Percentiles rank a stretch among this genome's conserved stretches.
Conservation (phyloP, 2,329 filamentous ascomycete species). For the Nigrograna mackinnonii region DNA sequence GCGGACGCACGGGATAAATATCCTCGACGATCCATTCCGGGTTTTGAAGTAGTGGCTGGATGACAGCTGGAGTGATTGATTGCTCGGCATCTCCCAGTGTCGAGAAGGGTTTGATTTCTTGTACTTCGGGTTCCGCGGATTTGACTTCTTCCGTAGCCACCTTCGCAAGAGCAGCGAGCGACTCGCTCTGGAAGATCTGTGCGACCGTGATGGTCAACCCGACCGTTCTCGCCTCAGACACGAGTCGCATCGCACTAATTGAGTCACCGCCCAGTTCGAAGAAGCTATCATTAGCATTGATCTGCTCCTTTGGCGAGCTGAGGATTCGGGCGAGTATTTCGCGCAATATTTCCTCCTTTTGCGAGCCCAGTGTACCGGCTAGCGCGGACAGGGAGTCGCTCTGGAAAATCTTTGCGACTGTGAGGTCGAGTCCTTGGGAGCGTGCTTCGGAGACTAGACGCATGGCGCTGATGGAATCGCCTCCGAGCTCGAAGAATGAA, state of each 20-base stretch:
- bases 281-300: slow-evolving; percentile 47
- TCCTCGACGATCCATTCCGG: slow-evolving; percentile 57
- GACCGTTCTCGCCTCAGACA: slow-evolving; percentile 40
- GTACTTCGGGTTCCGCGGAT: slow-evolving; percentile 14
- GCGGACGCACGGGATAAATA: slow-evolving; percentile 61
- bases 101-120: slow-evolving; percentile 52
- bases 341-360: slow-evolving; percentile 33
- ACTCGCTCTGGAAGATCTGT: slow-evolving; percentile 48
- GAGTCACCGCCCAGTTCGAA: slow-evolving; percentile 53
- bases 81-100: slow-evolving; percentile 50
- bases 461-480: slow-evolving; percentile 53
- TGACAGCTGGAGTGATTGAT: slow-evolving; percentile 50
- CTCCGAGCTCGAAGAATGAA: slow-evolving; percentile 51
- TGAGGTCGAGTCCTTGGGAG: slow-evolving; percentile 37
- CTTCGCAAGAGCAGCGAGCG: slow-evolving; percentile 39
- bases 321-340: slow-evolving; percentile 32
- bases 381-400: slow-evolving; percentile 54
- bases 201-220: slow-evolving; percentile 46
- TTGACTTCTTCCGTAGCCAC: slow-evolving; percentile 36
- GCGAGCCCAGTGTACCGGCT: slow-evolving; percentile 49
- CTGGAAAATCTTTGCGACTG: slow-evolving; percentile 49
- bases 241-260: slow-evolving; percentile 49
- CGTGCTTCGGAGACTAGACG: slow-evolving; percentile 45
- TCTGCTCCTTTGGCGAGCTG: slow-evolving; percentile 31
- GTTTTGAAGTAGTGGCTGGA: slow-evolving; percentile 57